Evolutionary conservation across 2,329 filamentous ascomycete genomes (phyloP), one percentile per base, ranked within the genome.

Genomic region (Scytalidium sp.): DNA sequence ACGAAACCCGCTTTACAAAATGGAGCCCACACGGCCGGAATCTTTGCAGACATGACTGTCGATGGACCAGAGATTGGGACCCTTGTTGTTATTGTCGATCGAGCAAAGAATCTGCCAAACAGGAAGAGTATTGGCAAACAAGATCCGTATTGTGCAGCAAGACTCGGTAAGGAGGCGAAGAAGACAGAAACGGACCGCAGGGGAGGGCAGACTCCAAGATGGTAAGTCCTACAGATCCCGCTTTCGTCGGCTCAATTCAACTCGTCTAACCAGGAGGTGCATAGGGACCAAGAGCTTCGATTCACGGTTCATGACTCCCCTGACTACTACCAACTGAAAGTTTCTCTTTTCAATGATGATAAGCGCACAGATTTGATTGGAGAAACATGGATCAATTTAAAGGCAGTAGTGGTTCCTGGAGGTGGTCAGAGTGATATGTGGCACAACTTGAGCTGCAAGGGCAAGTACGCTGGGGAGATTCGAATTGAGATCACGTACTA

Each of bases 121-220:
- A 77, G 91, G 60, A 96, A 96, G 75, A 94, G 91, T 5, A 97
- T 99, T 76, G 94, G 94, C 49, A 99, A 99, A 73, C 94, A 99
- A 73, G 92, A 97, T 67, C 93, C 94, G 0, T 99, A 97, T 70
- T 97, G 92, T 70, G 94, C 94, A 32, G 92, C 91, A 25, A 80
- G 94, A 47, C 74, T 99, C 42, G 94, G 93, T 27, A 99, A 99
- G 70, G 92, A 97, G 71, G 94, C 94, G 43, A 96, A 95, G 75
- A 97, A 97, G 78, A 99, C 94, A 2, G 87, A 87, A 39, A 97
- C 93, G 3, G 94, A 99, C 70, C 85, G 93, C 60, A 81, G 94
- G 64, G 94, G 94, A 56, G 94, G 94, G 40, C 94, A 99, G 71
- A 97, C 94, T 36, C 94, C 94, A 7, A 86, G 82, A 80, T 99